A percentile compares a stretch with the other conserved stretches of the same genome.
Conservation (phyloP, 345 rosid species). For the Gynandropsis gynandra region DNA sequence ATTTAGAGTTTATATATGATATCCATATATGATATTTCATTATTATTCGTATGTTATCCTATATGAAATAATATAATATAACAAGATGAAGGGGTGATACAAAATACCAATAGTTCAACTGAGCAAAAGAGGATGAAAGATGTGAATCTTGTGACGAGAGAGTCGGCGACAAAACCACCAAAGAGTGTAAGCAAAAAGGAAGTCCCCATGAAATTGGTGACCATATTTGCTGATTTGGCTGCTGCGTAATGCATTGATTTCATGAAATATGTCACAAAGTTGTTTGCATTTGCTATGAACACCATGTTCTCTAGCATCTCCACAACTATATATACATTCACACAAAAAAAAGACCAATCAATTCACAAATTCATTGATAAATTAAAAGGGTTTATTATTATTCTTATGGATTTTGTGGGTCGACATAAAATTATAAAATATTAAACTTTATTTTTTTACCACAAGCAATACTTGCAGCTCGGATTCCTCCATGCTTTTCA, state of each 20-base stretch:
- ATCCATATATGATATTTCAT: no score
- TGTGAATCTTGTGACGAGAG: conserved; percentile 44
- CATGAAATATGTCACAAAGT: conserved; percentile 41
- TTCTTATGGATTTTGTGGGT: no score
- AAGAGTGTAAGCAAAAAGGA: conserved; percentile 51
- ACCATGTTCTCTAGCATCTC: conserved; percentile 64
- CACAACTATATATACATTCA: conserved; percentile 31
- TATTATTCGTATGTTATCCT: no score
- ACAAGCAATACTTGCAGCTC: conserved; percentile 38
- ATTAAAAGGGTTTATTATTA: no score
- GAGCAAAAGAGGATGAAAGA: conserved; percentile 36
- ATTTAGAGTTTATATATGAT: no score
- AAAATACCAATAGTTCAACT: conserved; percentile 47
- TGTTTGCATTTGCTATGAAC: conserved; percentile 42
- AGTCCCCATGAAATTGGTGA: conserved; percentile 63
- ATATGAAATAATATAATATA: no score
- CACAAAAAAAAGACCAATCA: neutral
- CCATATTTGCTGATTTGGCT: conserved; percentile 52
- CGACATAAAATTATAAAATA: no score
- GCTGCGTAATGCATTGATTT: conserved; percentile 41
- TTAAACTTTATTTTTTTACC: conserved; percentile 21
- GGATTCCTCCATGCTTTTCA: conserved; percentile 39
- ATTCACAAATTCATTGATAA: neutral
- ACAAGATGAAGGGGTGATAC: no score
- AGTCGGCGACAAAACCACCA: conserved; percentile 53